phyloP scores from a whole-genome alignment of 495 filamentous ascomycete species.

The Aspergillus olivimuriae region DNA sequence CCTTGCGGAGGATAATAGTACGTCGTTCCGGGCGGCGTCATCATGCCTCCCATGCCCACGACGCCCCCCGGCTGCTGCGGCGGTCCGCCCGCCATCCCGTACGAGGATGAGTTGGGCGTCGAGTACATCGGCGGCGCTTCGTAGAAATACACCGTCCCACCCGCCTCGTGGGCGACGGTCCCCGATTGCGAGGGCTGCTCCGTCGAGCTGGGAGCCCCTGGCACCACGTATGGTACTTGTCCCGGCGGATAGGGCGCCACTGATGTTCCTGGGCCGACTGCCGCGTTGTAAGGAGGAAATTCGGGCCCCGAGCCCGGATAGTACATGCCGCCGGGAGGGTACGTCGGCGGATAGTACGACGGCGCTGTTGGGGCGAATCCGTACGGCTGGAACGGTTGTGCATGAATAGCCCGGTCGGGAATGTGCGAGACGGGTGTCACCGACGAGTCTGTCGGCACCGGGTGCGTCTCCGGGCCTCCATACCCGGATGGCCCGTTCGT shows the following conservation, averaged over 20 bases:
- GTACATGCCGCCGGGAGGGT: constrained; percentile 47
- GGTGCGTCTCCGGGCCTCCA: constrained; percentile 49
- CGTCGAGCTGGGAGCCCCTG: constrained; percentile 33
- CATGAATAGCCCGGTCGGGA: constrained; percentile 89
- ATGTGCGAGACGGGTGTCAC: constrained; percentile 93
- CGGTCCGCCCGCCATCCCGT: constrained; percentile 38
- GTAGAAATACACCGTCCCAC: constrained; percentile 95
- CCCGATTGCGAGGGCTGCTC: constrained; percentile 49
- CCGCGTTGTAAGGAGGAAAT: constrained; percentile 31
- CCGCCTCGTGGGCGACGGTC: constrained; percentile 84
- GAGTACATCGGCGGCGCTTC: constrained; percentile 65
- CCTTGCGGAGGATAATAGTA: constrained; percentile 63
- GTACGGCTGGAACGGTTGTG: constrained; percentile 83
- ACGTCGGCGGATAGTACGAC: constrained; percentile 56
- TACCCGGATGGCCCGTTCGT: constrained; percentile 52
- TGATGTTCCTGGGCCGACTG: constrained; percentile 46
- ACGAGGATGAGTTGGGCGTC: constrained; percentile 44
- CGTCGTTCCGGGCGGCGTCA: constrained; percentile 60
- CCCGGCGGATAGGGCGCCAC: constrained; percentile 49
- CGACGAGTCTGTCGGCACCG: constrained; percentile 62
- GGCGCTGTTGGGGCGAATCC: constrained; percentile 51
- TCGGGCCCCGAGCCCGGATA: constrained; percentile 42
- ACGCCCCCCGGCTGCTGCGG: constrained; percentile 48
- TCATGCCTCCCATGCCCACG: constrained; percentile 74
- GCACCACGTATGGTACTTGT: constrained; percentile 39